Evolutionary conservation across 164 flowering plant species (phyloP), one percentile per base, ranked within the genome.

Genomic region (Aristolochia contorta): DNA sequence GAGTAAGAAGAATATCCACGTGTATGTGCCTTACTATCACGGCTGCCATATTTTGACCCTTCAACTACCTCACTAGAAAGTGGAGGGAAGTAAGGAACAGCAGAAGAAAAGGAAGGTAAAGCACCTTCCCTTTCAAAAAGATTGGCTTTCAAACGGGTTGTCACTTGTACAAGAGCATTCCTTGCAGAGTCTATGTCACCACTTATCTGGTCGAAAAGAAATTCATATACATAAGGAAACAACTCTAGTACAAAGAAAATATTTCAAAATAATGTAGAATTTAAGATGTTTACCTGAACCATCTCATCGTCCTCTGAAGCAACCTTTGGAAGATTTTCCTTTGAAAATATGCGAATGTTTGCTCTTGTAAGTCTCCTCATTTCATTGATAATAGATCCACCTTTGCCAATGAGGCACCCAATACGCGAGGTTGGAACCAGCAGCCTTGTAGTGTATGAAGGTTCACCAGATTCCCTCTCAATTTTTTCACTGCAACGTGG

Each of bases 351-450:
- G 64, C 96, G 96, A 27, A 94, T 94, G 68, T 80, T 91, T 52
- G 99, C 99, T 71, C 76, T 91, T 14, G 97, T 90, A 21, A 75
- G 53, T 57, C 69, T 86, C 74, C 97, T 85, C 85, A 94, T 85
- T 71, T 94, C 99, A 62, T 83, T 64, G 45, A 94, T 82, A 45
- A 94, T 87, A 49, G 89, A 65, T 56, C 99, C 99, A 54, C 96
- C 96, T 83, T 87, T 94, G 23, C 99, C 99, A 72, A 91, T 82
- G 51, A 94, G 87, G 74, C 95, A 88, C 52, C 97, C 99, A 77
- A 94, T 85, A 23, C 88, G 81, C 37, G 97, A 80, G 12, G 87
- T 68, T 41, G 96, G 91, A 62, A 94, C 99, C 57, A 94, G 91
- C 45, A 94, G 65, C 43, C 96, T 86, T 16, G 93, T 91, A 0